Base-by-base conservation (phyloP, 495 filamentous ascomycete species). In the Penicillium odoratum region DNA sequence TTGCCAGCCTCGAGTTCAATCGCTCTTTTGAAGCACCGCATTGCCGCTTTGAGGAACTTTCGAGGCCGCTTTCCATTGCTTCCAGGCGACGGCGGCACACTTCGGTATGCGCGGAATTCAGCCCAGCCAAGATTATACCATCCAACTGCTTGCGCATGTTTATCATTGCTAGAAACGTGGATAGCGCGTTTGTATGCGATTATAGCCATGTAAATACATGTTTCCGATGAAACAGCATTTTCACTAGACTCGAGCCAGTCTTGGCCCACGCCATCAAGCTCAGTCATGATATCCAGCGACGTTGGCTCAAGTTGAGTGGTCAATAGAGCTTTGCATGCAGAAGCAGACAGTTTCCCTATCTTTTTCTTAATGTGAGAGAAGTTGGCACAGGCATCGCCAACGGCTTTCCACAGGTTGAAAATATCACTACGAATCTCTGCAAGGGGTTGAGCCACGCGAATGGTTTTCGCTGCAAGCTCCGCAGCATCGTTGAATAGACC, bases 81-180 rank as follows among this genome's bases (percentile, higher is more conserved):
- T 34, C 76, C 76, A 8, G 81, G 63, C 8, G 68, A 62, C 1
- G 64, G 36, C 21, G 81, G 77, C 7, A 88, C 72, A 66, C 83
- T 88, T 29, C 78, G 76, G 65, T 93, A 90, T 9, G 91, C 87
- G 46, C 86, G 82, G 67, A 94, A 86, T 71, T 99, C 94, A 5
- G 90, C 88, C 87, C 92, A 96, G 26, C 95, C 94, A 18, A 99
- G 78, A 66, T 99, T 99, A 70, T 93, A 99, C 82, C 93, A 96
- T 1, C 92, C 90, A 30, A 98, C 90, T 7, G 94, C 91, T 71
- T 95, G 93, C n/a, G 93, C 92, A 69, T 98, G 90, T 3, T 84
- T 57, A 64, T 99, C 93, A 53, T 86, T 76, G 3, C 84, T 73
- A 33, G 88, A 88, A 43, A 84, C 80, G 54, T 88, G 78, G 15